Conservation (phyloP, 2,329 filamentous ascomycete genomes). For the Ascochyta fabae region DNA sequence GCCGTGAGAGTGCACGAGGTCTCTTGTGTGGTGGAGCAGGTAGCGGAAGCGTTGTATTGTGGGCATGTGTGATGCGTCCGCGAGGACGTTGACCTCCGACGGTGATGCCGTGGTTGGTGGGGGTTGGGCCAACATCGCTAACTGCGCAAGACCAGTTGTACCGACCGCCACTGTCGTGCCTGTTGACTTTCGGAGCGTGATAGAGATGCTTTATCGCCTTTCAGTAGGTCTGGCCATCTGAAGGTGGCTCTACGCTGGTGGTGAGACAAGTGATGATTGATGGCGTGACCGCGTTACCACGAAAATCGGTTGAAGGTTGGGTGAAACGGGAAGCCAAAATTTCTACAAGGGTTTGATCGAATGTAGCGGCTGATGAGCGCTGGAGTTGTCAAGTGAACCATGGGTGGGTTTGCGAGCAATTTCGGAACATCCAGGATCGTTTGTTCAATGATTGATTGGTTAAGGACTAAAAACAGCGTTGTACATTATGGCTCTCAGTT, state of each 20-base stretch:
- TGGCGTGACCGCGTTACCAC: slow-evolving; percentile 3
- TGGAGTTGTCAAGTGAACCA: too few species aligned
- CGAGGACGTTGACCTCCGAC: background rate
- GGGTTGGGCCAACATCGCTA: background rate
- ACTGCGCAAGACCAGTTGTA: background rate
- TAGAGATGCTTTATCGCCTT: background rate
- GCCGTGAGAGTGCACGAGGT: slow-evolving; percentile 13
- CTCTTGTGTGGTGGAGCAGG: slow-evolving; percentile 16
- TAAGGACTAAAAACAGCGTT: background rate
- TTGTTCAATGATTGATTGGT: background rate
- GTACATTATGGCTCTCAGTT: slow-evolving; percentile 1
- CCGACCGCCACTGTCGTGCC: background rate
- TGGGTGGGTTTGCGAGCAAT: background rate
- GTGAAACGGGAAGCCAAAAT: background rate
- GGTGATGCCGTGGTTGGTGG: background rate
- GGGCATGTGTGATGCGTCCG: background rate
- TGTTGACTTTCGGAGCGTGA: background rate
- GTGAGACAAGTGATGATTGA: background rate
- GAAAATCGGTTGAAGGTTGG: background rate
- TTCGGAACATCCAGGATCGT: background rate
- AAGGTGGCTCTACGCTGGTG: slow-evolving; percentile 1
- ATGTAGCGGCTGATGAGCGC: background rate
- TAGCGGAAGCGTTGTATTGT: slow-evolving; percentile 19
- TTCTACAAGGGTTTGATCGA: background rate
- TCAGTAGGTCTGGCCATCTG: background rate